A percentile compares a stretch with the other conserved stretches of the same genome.
Evolutionary conservation across 768 basidiomycete genomes (phyloP).

Genomic region (Auricularia sp.): DNA sequence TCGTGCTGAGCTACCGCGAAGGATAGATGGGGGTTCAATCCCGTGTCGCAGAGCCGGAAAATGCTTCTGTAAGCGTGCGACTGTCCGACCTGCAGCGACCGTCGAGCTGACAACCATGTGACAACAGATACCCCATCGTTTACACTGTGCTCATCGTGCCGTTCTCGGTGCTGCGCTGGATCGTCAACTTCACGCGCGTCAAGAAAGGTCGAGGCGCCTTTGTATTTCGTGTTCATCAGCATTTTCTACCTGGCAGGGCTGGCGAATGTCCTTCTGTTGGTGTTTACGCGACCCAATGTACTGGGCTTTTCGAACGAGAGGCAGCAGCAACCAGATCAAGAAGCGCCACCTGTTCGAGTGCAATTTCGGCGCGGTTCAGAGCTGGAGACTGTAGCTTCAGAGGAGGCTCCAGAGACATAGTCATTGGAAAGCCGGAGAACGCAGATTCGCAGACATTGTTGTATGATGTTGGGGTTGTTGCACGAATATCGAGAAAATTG

Average conservation of each 20-base stretch:
- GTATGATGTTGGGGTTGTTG: no score
- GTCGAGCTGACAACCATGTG: background rate
- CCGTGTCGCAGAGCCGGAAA: constrained; percentile 4
- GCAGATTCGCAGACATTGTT: no score
- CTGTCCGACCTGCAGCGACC: background rate
- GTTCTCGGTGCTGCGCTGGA: constrained; percentile 31
- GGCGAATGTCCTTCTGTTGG: constrained; percentile 30
- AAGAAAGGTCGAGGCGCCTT: constrained; percentile 16
- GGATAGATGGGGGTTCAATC: background rate
- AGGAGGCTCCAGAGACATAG: no score
- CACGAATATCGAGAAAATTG: no score
- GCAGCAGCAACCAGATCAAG: no score
- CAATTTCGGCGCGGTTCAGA: no score
- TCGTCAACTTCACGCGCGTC: constrained; percentile 13
- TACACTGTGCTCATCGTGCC: constrained; percentile 31
- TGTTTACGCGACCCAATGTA: constrained; percentile 25
- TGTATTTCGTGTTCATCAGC: constrained; percentile 21
- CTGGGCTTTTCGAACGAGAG: constrained; percentile 18
- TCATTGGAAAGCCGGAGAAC: no score
- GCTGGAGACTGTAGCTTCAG: no score
- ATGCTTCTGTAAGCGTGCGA: constrained; percentile 7
- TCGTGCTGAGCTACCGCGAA: background rate
- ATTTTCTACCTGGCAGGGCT: constrained; percentile 30
- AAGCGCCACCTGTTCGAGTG: no score
- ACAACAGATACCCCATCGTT: constrained; percentile 27